Evolutionary conservation across 257 asterid genomes (phyloP), one percentile per base, ranked within the genome.

Genomic region (Penstemon eatonii): DNA sequence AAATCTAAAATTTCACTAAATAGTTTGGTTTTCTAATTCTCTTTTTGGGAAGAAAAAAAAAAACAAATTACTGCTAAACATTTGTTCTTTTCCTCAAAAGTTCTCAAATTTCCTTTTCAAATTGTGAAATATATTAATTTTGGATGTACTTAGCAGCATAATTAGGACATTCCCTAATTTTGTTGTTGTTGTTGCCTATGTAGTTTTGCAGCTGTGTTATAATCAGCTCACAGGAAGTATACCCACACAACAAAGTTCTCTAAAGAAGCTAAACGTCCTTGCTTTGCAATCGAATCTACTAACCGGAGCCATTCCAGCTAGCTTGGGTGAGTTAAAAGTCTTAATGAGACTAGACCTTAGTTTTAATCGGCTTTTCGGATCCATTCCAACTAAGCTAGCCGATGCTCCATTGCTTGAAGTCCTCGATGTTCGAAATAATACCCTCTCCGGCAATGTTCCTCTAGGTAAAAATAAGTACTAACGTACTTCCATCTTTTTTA

Each of bases 391-490:
- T 5, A 92, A 80, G 75, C 72, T 92, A 61, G 97, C 98, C 0
- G 97, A 92, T 73, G 93, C 96, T 47, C 87, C 93, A 3, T 44
- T 82, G 77, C 96, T 92, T 7, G 80, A 82, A 84, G 84, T 85
- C 67, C 76, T 92, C 19, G 89, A 92, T 75, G 85, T 92, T 49
- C 85, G 88, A 66, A 90, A 84, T 73, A 90, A 92, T 81, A 72
- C 83, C 18, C 89, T 92, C 19, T 92, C 97, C 4, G 98, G 98
- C 84, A 90, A 77, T 81, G 97, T 92, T n/a, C 96, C 97, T 69
- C 85, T 84, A 56, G 98, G 98, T 92, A 92, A 73, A 67, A 25
- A 67, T 46, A 25, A 38, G 9, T 40, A 57, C 62, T 47, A 5
- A 4, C 55, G 49, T 56, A 10, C 40, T 11, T 18, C 45, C 15